Evolutionary conservation across 768 basidiomycete genomes (phyloP).

Genomic region (Kondoa malvinella): DNA sequence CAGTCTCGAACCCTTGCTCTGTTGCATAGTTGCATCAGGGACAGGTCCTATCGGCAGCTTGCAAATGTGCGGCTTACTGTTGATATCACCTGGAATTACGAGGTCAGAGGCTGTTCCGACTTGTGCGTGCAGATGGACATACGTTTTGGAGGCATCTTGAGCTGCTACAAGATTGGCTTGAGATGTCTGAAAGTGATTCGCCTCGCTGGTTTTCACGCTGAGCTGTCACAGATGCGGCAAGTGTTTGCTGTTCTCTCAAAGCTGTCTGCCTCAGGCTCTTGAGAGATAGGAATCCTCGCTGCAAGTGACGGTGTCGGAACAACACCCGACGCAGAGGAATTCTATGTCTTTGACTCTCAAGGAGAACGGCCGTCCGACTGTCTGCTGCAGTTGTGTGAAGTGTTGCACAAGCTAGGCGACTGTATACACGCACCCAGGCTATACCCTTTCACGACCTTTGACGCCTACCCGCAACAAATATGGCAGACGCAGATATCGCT

Average conservation of each 20-base stretch:
- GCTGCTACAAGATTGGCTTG: neutral
- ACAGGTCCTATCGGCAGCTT: neutral
- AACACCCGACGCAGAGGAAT: too few relatives aligned
- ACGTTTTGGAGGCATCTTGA: neutral
- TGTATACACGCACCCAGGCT: neutral
- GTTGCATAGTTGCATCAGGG: neutral
- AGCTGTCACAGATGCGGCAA: too few relatives aligned
- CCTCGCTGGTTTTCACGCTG: too few relatives aligned
- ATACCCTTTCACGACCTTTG: neutral
- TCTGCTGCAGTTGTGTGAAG: too few relatives aligned
- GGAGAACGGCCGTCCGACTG: too few relatives aligned
- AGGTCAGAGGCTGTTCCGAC: too few relatives aligned
- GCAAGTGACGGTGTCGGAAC: too few relatives aligned
- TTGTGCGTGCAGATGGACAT: too few relatives aligned
- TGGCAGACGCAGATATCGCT: neutral
- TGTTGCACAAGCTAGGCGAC: neutral
- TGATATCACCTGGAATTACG: slow-evolving; percentile 17
- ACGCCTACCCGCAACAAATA: neutral
- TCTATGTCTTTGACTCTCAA: too few relatives aligned
- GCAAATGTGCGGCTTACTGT: slow-evolving; percentile 14
- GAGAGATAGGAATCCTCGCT: too few relatives aligned
- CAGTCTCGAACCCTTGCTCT: slow-evolving; percentile 18
- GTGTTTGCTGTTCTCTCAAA: too few relatives aligned
- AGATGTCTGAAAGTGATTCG: neutral
- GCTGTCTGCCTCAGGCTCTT: too few relatives aligned